phyloP scores from a whole-genome alignment of 495 filamentous ascomycete species.

The Neurospora intermedia region DNA sequence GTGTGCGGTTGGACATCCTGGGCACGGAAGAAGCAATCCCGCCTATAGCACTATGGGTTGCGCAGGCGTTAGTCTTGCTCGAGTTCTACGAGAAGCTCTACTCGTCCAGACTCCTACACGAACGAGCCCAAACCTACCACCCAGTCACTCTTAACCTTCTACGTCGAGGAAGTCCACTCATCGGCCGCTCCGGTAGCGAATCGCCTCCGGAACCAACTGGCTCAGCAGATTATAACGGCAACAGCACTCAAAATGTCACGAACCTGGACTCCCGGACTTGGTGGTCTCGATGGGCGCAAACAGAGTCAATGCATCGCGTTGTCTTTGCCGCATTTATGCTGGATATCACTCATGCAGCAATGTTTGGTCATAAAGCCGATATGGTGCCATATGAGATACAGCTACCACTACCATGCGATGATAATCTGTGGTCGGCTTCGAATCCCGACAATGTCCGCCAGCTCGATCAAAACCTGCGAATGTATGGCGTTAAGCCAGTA shows the following conservation, averaged over 20 bases:
- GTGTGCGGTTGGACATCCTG: conserved; percentile 79
- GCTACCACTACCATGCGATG: conserved; percentile 88
- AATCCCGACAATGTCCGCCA: conserved; percentile 75
- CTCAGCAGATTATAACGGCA: background rate
- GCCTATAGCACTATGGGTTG: conserved; percentile 88
- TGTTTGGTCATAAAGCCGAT: conserved; percentile 93
- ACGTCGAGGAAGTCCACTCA: conserved; percentile 82
- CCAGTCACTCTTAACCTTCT: conserved; percentile 90
- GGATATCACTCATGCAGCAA: conserved; percentile 88
- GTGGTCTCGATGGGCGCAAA: conserved; percentile 93
- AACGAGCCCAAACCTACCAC: conserved; percentile 93
- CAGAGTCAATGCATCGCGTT: conserved; percentile 80
- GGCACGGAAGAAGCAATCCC: conserved; percentile 77
- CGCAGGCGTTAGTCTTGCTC: conserved; percentile 77
- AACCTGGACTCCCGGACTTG: conserved; percentile 64
- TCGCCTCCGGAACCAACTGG: conserved; percentile 62
- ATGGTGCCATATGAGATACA: conserved; percentile 96
- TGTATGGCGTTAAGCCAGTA: conserved; percentile 73
- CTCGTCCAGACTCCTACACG: conserved; percentile 76
- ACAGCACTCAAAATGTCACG: conserved; percentile 1
- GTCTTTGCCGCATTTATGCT: conserved; percentile 94
- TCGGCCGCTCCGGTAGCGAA: conserved; percentile 78
- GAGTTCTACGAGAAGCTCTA: conserved; percentile 98
- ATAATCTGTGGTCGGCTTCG: conserved; percentile 85
- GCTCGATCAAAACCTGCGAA: conserved; percentile 69